A percentile compares a stretch with the other conserved stretches of the same genome.
Evolutionary conservation across 1,139 yeast genomes (phyloP).

Genomic region (Debaryomyces subglobosus): DNA sequence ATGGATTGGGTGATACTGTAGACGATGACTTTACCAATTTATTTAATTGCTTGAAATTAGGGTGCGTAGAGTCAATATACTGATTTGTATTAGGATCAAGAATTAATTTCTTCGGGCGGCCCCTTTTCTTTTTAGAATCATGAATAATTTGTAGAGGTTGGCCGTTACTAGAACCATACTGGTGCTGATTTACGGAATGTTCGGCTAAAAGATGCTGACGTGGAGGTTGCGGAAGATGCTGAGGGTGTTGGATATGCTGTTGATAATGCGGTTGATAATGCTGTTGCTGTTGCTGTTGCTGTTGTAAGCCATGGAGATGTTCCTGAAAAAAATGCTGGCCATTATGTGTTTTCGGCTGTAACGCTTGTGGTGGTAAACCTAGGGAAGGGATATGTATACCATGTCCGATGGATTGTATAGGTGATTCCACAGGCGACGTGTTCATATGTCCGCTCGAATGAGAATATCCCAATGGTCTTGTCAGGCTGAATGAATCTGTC

Average conservation of each 20-base stretch:
- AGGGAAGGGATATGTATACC: not conserved
- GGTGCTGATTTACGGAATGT: not conserved
- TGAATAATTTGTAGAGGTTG: constrained; percentile 11
- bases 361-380: not conserved
- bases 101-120: constrained; percentile 48
- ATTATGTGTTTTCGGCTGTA: constrained; percentile 6
- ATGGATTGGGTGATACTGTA: constrained; percentile 6
- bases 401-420: not conserved
- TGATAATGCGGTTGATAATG: constrained; percentile 13
- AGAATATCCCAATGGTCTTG: not conserved
- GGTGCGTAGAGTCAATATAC: constrained; percentile 48
- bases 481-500: not conserved
- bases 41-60: constrained; percentile 45
- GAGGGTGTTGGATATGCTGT: constrained; percentile 11
- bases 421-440: not conserved
- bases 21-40: constrained; percentile 31
- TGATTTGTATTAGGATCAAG: constrained; percentile 46
- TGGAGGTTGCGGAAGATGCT: constrained; percentile 12
- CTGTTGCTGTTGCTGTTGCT: constrained; percentile 12
- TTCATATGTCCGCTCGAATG: not conserved
- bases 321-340: constrained; percentile 4
- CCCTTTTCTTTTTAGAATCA: constrained; percentile 42
- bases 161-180: not conserved
- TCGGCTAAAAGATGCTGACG: constrained; percentile 14
- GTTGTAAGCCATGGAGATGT: constrained; percentile 12